Evolutionary conservation across 1,284 basidiomycete species (phyloP).

Genomic region (Somion occarium): DNA sequence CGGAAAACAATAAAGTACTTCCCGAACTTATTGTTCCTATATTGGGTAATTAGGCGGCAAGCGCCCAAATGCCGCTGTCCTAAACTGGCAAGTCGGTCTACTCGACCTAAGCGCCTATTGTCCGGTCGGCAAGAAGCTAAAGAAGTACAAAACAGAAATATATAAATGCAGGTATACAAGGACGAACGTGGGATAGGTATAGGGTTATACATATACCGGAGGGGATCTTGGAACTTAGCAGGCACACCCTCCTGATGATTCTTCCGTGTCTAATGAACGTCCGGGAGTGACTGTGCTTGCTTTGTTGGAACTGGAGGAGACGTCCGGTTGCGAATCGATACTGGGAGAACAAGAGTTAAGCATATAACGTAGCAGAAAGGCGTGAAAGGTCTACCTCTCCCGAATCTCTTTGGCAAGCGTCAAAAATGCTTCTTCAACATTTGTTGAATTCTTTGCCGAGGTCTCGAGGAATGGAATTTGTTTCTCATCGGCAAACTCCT

Average conservation of each 20-base stretch:
- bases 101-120: too few relatives aligned
- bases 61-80: background rate
- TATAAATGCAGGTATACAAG: background rate
- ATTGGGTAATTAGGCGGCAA: constrained; percentile 9
- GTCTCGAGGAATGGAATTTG: constrained; percentile 97
- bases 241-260: constrained; percentile 22
- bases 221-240: constrained; percentile 16
- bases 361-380: too few relatives aligned
- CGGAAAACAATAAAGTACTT: background rate
- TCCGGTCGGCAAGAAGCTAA: too few relatives aligned
- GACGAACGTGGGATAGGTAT: background rate
- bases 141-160: background rate
- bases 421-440: constrained; percentile 99
- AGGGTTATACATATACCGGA: background rate
- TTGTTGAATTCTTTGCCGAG: constrained; percentile 96
- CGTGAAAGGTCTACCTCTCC: constrained; percentile 56
- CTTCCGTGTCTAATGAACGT: constrained; percentile 20
- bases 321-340: constrained; percentile 23
- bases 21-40: constrained; percentile 12
- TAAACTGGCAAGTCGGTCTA: too few relatives aligned
- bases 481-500: constrained; percentile 95
- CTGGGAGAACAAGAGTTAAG: constrained; percentile 12
- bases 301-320: constrained; percentile 15
- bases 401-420: constrained; percentile 99
- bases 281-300: constrained; percentile 23